Base-by-base conservation (phyloP, 1,284 basidiomycete species). In the Cerioporus squamosus region DNA sequence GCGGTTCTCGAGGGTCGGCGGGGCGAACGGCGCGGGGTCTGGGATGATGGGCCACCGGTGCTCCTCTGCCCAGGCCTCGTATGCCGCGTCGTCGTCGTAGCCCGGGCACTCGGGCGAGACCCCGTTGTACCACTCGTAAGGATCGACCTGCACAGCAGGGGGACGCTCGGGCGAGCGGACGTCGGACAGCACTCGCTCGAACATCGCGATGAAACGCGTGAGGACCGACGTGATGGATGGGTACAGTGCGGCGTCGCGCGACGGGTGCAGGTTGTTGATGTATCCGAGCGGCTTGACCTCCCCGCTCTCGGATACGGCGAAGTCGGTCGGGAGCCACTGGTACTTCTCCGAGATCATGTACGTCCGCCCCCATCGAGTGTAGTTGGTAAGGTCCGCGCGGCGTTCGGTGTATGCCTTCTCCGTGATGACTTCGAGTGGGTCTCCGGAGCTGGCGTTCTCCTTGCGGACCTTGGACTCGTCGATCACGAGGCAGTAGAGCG, bases 311-410 rank as follows among this genome's bases (percentile, higher is more conserved):
- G 56, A 53, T 2, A 58, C 56, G 5, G 29, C 18, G 51, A 53
- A 58, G 56, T 58, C 56, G 1, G 56, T 58, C 3, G 56, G 56
- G 22, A 58, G 51, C 56, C 56, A 58, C 20, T 58, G 56, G 36
- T 58, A 53, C 23, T 20, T 26, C 17, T 38, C n/a, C 9, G 54
- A 55, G 15, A 55, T 15, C 4, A 40, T 3, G 29, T 15, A 45
- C 0, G 40, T n/a, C 9, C 15, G 33, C 47, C n/a, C 26, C 46
- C n/a, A 42, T 7, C n/a, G 33, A 17, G 7, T 18, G 22, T 8
- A 48, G 23, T n/a, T 20, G 1, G 40, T 1, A 10, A 52, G 44
- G 31, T 36, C 44, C 12, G 24, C 29, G 5, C 45, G 44, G 36
- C 18, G 22, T 17, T 26, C 23, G 3, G 24, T 14, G 45, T 57